A percentile compares a stretch with the other conserved stretches of the same genome.
phyloP scores from a whole-genome alignment of 148 eudicot genomes.

The Persicaria maculosa region DNA sequence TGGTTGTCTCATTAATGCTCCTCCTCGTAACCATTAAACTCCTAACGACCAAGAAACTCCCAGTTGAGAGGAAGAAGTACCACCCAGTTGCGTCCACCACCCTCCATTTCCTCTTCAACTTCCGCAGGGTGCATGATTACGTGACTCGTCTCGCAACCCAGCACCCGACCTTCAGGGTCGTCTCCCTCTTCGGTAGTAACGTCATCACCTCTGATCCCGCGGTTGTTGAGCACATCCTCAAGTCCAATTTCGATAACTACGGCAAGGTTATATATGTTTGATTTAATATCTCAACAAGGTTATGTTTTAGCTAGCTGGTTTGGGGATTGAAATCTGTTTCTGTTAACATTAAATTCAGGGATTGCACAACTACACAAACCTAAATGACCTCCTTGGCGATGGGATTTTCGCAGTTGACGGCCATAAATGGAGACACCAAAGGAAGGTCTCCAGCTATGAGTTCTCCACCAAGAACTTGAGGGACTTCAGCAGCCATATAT shows the following conservation, averaged over 20 bases:
- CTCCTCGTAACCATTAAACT: constrained; percentile 15
- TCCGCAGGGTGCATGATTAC: constrained; percentile 46
- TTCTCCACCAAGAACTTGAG: constrained; percentile 59
- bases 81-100: constrained; percentile 52
- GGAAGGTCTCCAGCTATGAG: constrained; percentile 64
- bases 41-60: constrained; percentile 1
- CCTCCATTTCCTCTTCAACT: constrained; percentile 41
- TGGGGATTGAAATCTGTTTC: not conserved
- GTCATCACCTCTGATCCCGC: constrained; percentile 64
- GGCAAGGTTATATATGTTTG: constrained; percentile 35
- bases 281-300: no score
- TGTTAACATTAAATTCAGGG: constrained; percentile 33
- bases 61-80: constrained; percentile 23
- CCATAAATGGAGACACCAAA: constrained; percentile 64
- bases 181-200: constrained; percentile 44
- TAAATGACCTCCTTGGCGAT: constrained; percentile 59
- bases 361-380: constrained; percentile 25
- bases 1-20: not conserved
- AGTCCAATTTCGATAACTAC: constrained; percentile 49
- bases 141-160: constrained; percentile 51
- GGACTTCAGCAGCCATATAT: constrained; percentile 51
- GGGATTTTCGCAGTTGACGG: constrained; percentile 77
- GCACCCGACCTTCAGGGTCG: constrained; percentile 49
- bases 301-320: no score
- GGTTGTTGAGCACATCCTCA: constrained; percentile 58